Conservation (phyloP, 192 early-diverging fungal species). For the Podila epicladia region DNA sequence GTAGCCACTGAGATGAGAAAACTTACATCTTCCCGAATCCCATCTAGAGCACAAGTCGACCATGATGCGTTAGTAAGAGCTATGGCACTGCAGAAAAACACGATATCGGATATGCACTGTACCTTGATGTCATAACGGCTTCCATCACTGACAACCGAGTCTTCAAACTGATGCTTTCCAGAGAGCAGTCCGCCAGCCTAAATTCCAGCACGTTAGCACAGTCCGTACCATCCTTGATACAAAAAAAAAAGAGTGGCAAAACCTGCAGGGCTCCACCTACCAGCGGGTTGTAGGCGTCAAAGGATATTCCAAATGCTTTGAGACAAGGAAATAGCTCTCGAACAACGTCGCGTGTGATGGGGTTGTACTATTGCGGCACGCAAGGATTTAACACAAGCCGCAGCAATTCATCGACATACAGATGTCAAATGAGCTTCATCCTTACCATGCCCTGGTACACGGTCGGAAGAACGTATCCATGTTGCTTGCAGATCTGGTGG, state of each 20-base stretch:
- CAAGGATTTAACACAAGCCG: too few species aligned
- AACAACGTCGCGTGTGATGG: conserved; percentile 50
- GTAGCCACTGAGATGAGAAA: too few species aligned
- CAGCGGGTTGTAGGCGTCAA: conserved; percentile 74
- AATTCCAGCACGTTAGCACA: too few species aligned
- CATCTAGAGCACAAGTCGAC: too few species aligned
- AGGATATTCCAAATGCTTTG: conserved; percentile 61
- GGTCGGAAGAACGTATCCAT: conserved; percentile 51
- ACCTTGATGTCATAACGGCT: conserved; percentile 25
- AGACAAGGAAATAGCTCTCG: conserved; percentile 68
- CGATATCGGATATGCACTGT: not conserved
- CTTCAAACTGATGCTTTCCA: conserved; percentile 20
- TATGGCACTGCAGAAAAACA: too few species aligned
- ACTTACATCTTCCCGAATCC: too few species aligned
- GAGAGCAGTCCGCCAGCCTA: conserved; percentile 45
- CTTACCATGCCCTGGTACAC: conserved; percentile 55
- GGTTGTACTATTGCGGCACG: conserved; percentile 35
- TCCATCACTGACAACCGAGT: conserved; percentile 1
- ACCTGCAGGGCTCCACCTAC: conserved; percentile 3
- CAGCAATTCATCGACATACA: too few species aligned
- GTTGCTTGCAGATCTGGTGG: conserved; percentile 50
- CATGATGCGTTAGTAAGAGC: too few species aligned
- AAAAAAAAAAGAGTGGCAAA: not conserved
- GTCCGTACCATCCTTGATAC: not conserved
- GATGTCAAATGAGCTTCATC: not conserved